Evolutionary conservation across 805 yeast species (phyloP).

Genomic region (Lipomyces kockii): DNA sequence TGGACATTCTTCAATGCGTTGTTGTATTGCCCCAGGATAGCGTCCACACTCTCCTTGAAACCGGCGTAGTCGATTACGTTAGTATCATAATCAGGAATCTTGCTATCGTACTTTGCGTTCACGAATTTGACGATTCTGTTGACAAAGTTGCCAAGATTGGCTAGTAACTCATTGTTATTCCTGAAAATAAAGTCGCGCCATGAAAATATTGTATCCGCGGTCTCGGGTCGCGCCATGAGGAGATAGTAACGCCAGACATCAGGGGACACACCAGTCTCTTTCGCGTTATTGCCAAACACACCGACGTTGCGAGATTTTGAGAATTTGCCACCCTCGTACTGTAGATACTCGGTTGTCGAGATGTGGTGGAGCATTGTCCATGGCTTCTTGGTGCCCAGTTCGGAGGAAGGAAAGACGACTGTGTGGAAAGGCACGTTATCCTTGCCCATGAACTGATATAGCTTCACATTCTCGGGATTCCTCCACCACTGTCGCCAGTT

Average conservation of each 20-base stretch:
- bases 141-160: conserved; percentile 95
- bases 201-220: conserved; percentile 94
- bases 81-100: conserved; percentile 70
- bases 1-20: conserved; percentile 76
- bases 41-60: conserved; percentile 62
- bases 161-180: conserved; percentile 90
- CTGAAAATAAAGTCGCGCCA: conserved; percentile 95
- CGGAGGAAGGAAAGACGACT: conserved; percentile 94
- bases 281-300: conserved; percentile 97
- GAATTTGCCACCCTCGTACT: conserved; percentile 97
- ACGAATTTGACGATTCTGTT: conserved; percentile 91
- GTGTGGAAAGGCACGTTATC: conserved; percentile 99
- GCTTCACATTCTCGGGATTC: conserved; percentile 81
- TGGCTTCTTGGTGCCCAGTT: conserved; percentile 80
- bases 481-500: conserved; percentile 95
- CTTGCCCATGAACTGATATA: conserved; percentile 98
- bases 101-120: conserved; percentile 88
- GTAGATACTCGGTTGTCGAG: conserved; percentile 90
- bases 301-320: conserved; percentile 98
- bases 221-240: conserved; percentile 91
- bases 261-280: conserved; percentile 86
- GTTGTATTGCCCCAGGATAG: conserved; percentile 63
- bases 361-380: conserved; percentile 94
- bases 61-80: conserved; percentile 53
- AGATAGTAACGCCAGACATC: conserved; percentile 98